Evolutionary conservation across 2,329 filamentous ascomycete species (phyloP), one percentile per base, ranked within the genome.

Genomic region (Coniochaeta sp.): DNA sequence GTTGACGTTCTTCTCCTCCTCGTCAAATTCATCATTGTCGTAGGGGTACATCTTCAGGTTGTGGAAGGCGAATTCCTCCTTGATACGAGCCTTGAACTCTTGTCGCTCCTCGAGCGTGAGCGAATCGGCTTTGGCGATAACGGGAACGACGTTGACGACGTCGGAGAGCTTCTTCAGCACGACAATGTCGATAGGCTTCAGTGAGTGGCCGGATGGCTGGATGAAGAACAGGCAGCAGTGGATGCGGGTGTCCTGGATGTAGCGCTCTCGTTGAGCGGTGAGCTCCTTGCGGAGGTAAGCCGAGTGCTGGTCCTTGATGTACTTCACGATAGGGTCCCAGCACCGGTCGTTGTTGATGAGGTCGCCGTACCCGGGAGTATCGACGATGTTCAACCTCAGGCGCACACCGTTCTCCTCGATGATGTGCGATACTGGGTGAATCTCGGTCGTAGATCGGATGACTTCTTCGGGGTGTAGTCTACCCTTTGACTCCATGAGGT

Each of bases 41-140:
- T 99, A 99, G 63, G 95, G 95, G 83, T 96, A 99, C 95, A 99
- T 99, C 84, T 96, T 93, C 72, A 99, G 86, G 84, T 98, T 98
- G 86, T 99, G 95, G 89, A 99, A 99, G 62, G 90, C 82, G 76
- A 99, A 99, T 77, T 99, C 95, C 83, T 98, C 95, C 89, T 96
- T 97, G 83, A 99, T 99, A 76, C 89, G 87, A 81, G 97, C 91
- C 87, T 99, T 99, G 87, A 99, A 99, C 57, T 89, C 90, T 74
- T 87, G 87, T 69, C 95, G 89, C 85, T 99, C 95, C 78, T 99
- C 93, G 36, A 97, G 83, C 16, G 95, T 99, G 72, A 99, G 81
- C 59, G 92, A 95, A 76, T 99, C 95, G 62, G 95, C 90, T 85
- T 99, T 99, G 77, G 95, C 95, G 74, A 99, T 98, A 72, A 99